Conservation (phyloP, 2,329 filamentous ascomycete species). For the Fusarium abutilonis region DNA sequence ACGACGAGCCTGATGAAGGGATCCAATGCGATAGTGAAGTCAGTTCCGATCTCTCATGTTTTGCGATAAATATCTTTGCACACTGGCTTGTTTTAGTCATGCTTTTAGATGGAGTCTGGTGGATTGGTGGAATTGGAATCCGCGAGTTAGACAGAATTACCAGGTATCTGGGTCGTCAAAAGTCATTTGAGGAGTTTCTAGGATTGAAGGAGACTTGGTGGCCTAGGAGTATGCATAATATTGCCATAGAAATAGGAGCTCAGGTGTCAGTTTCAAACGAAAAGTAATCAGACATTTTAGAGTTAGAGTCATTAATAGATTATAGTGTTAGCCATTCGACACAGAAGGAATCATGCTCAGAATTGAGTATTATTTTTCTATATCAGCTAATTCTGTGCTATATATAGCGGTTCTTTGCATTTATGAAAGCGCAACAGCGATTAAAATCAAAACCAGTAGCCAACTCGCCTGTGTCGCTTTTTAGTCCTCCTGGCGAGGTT, state of each 20-base stretch:
- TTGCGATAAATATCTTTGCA: constrained; percentile 52
- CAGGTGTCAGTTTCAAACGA: background rate
- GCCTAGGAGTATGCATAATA: constrained; percentile 50
- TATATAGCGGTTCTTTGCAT: too few relatives aligned
- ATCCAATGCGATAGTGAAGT: background rate
- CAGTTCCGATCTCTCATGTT: constrained; percentile 24
- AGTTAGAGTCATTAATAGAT: too few relatives aligned
- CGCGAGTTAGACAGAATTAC: constrained; percentile 50
- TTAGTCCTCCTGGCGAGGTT: too few relatives aligned
- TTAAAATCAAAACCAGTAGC: too few relatives aligned
- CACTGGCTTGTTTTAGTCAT: constrained; percentile 54
- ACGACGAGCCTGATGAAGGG: background rate
- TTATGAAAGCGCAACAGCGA: too few relatives aligned
- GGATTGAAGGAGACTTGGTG: constrained; percentile 44
- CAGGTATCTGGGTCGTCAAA: constrained; percentile 15
- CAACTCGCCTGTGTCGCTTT: too few relatives aligned
- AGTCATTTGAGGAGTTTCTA: constrained; percentile 15
- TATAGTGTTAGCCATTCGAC: too few relatives aligned
- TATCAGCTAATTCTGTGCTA: too few relatives aligned
- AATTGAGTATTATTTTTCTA: too few relatives aligned
- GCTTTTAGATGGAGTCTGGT: constrained; percentile 54
- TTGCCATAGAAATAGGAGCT: constrained; percentile 18
- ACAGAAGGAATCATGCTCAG: too few relatives aligned
- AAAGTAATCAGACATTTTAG: too few relatives aligned
- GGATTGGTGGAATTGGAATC: constrained; percentile 50